phyloP scores from a whole-genome alignment of 148 eudicot genomes.

The Silene latifolia region DNA sequence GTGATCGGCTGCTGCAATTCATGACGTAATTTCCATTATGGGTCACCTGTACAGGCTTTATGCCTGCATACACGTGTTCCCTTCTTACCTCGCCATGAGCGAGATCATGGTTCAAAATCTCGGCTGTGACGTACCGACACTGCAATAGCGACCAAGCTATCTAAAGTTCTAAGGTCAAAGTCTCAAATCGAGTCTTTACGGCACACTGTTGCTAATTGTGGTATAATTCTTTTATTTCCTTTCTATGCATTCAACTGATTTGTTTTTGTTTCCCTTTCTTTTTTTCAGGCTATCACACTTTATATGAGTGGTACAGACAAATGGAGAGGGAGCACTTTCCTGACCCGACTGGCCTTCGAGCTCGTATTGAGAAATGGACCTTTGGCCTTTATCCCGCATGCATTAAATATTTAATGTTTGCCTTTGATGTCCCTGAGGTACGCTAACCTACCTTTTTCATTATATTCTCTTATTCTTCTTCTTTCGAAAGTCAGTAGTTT shows the following conservation, averaged over 20 bases:
- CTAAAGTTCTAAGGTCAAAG: too few species aligned
- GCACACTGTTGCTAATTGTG: too few species aligned
- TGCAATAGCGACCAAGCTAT: too few species aligned
- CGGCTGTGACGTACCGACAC: too few species aligned
- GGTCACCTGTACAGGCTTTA: too few species aligned
- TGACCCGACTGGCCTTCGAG: slow-evolving; percentile 93
- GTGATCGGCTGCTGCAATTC: too few species aligned
- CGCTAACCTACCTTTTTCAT: not conserved
- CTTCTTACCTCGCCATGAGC: too few species aligned
- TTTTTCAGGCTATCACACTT: slow-evolving; percentile 83
- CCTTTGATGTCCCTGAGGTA: slow-evolving; percentile 99
- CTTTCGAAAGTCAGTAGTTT: too few species aligned
- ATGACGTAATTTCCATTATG: too few species aligned
- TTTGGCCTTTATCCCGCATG: slow-evolving; percentile 99
- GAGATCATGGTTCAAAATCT: too few species aligned
- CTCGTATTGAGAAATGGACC: slow-evolving; percentile 94
- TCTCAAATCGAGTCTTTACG: too few species aligned
- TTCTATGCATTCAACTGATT: not conserved
- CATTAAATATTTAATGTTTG: slow-evolving; percentile 97
- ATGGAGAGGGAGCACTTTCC: slow-evolving; percentile 98
- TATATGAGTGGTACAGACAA: slow-evolving; percentile 90
- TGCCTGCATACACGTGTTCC: too few species aligned
- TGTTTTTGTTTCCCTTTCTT: not conserved
- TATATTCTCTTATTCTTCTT: not conserved
- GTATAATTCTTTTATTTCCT: not conserved